Evolutionary conservation across 768 basidiomycete species (phyloP), one percentile per base, ranked within the genome.

Genomic region (Hirschioporus abietinus): DNA sequence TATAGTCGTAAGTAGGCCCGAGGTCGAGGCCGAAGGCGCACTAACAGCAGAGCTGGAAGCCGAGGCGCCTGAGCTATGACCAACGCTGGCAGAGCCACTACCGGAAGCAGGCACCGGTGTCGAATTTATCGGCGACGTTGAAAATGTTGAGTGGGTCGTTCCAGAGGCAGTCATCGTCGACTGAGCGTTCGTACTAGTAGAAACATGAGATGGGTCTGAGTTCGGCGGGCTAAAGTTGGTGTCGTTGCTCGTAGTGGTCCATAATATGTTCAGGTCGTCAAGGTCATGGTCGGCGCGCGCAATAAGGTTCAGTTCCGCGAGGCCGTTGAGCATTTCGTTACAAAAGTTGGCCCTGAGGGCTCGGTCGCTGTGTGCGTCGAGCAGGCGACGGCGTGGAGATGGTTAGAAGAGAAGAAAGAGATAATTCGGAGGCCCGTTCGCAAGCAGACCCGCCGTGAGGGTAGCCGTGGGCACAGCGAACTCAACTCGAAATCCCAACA

Each of bases 121-220:
- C n/a, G 58, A 59, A 59, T n/a, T 59, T 7, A n/a, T 59, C 58
- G 60, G 30, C 60, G 60, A 25, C 15, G 60, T 15, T 61, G 60
- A 61, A 61, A 23, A 18, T 23, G 24, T 61, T 24, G 60, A 15
- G 25, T 61, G 60, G 15, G 30, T 61, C 15, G 25, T 61, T 61
- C 60, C 30, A 12, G 60, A 24, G 60, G 60, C 30, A 2, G 60
- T 25, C 42, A 52, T 52, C 42, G 42, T 52, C 3, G 42, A 52
- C 42, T 52, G 42, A 10, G 20, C 42, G 42, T 52, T 10, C 42
- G 42, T 52, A 10, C 15, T 52, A 15, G 42, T 15, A 52, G 42
- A 52, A 52, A 20, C 20, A 52, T 52, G 42, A 12, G 42, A 52
- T 3, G 42, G 20, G 15, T 20, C 42, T 15, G 42, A 52, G 42